Conservation (phyloP, 441 rosid species). For the Gossypium schwendimanii region DNA sequence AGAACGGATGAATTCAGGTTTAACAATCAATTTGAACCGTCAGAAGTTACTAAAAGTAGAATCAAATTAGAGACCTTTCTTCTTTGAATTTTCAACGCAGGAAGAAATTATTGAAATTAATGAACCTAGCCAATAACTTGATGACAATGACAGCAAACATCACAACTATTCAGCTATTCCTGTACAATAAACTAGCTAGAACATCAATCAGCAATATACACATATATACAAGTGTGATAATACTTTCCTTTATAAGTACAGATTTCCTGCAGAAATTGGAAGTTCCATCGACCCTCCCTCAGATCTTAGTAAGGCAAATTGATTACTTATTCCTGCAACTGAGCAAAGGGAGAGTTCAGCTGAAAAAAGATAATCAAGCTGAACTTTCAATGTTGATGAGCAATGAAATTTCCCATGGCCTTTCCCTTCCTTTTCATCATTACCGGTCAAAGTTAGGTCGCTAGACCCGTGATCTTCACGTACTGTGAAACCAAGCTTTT, state of each 20-base stretch:
- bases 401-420: background rate
- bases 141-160: background rate
- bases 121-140: background rate
- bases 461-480: background rate
- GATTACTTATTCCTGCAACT: background rate
- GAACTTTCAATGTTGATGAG: background rate
- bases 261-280: background rate
- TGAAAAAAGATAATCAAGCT: background rate
- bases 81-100: background rate
- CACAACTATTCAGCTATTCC: background rate
- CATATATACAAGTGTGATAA: background rate
- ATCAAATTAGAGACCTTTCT: background rate
- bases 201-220: background rate
- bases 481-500: background rate
- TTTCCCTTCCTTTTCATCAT: background rate
- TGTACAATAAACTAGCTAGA: background rate
- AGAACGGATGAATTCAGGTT: background rate
- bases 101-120: background rate
- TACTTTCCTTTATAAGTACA: background rate
- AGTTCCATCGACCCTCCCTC: background rate
- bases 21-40: background rate
- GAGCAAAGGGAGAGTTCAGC: background rate
- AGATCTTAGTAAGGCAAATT: background rate
- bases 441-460: background rate
- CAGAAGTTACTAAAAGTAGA: background rate